Evolutionary conservation across 169 alveolate genomes (phyloP), one percentile per base, ranked within the genome.

Genomic region (Perkinsus marinus): DNA sequence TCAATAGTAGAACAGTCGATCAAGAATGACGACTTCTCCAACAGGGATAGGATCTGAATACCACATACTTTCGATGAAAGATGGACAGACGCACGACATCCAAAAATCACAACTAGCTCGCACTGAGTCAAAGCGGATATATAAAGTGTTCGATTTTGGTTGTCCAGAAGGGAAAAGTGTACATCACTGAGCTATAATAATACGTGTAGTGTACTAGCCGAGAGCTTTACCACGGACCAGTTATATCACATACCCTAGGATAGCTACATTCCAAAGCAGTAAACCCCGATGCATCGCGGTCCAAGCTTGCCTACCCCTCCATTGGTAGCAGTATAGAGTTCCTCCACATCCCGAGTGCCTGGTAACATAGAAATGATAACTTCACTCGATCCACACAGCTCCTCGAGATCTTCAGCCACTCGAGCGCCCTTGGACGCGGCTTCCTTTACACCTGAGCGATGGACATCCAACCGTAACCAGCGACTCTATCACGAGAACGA

Each of bases 1-100:
- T 89, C 91, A 9, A 89, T 89, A 5, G 91, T 89, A n/a, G 91
- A 89, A 13, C 57, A 89, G 91, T 89, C 91, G 16, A 89, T 89
- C 9, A 89, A 38, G 46, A 89, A 38, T 22, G 68, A 26, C 17
- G 39, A 3, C 91, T 89, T 89, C 57, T 89, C 16, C 90, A 30
- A 7, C 3, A 69, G 90, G 22, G 79, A 57, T 5, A 57, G 79
- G 79, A 57, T 57, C 79, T 57, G 79, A 57, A 16, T 57, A 57
- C 30, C 26, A 57, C 26, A 57, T 16, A 43, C 17, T 10, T 10
- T 10, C 46, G 46, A 10, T 41, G 46, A 41, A 10, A 10, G 46
- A 41, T 6, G 46, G 19, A 41, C 10, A 6, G 46, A 6, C 3
- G 46, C 46, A 41, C 46, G 10, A 41, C 46, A 3, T 41, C 10